Conservation (phyloP, 31 red algal genomes). For the Odonthalia washingtoniensis region DNA sequence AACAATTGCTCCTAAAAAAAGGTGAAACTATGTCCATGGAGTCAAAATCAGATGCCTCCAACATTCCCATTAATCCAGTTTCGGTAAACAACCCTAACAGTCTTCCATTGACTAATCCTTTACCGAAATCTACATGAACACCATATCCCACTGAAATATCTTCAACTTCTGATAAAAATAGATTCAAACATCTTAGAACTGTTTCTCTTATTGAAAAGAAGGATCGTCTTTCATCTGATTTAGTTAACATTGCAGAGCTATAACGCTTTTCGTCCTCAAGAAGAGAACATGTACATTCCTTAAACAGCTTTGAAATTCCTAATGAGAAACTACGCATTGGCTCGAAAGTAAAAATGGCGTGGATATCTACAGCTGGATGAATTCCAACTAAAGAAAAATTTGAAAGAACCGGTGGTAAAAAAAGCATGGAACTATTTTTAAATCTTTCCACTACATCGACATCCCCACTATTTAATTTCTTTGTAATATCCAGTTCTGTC, state of each 20-base stretch:
- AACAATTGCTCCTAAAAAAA: not conserved
- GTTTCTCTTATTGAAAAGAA: not conserved
- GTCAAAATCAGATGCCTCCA: too few relatives aligned
- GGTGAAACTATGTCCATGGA: not conserved
- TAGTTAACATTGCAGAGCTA: not conserved
- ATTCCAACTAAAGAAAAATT: too few relatives aligned
- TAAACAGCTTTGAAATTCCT: not conserved
- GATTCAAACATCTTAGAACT: not conserved
- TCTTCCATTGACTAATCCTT: not conserved
- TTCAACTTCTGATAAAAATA: not conserved
- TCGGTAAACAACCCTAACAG: not conserved
- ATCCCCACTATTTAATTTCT: too few relatives aligned
- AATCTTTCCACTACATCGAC: too few relatives aligned
- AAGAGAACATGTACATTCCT: not conserved
- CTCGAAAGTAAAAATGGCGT: too few relatives aligned
- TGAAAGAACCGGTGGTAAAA: too few relatives aligned
- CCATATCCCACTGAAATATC: not conserved
- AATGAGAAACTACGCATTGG: not conserved
- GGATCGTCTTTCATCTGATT: not conserved
- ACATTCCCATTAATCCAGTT: not conserved
- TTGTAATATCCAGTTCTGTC: too few relatives aligned
- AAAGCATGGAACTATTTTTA: too few relatives aligned
- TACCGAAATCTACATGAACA: not conserved
- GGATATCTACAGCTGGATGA: too few relatives aligned
- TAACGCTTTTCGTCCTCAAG: not conserved